Evolutionary conservation across 2,329 filamentous ascomycete genomes (phyloP), one percentile per base, ranked within the genome.

Genomic region (Curvularia lunata): DNA sequence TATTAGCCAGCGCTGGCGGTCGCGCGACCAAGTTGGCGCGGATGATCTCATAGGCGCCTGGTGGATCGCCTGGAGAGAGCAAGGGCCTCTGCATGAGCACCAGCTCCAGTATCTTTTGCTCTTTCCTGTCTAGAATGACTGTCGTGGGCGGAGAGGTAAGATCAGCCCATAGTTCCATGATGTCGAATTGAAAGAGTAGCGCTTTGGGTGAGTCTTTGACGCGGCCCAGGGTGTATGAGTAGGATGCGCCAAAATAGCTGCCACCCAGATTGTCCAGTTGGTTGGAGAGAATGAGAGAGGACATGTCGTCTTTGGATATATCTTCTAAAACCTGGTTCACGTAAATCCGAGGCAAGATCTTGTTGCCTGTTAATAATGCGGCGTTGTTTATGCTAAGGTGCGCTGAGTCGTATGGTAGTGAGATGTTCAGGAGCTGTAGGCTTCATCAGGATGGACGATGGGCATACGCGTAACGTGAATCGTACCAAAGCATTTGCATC

Each of bases 51-150:
- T 63, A 75, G 0, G 53, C 55, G 0, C 57, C 50, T 1, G 58
- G 43, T 1, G 57, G 25, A 12, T 74, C 70, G 4, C 64, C 59
- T 0, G 72, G 61, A 0, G 66, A 68, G 2, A 67, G 41, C 3
- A 75, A 27, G 0, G 71, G 73, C 2, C 62, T 68, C 38, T 67
- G 57, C 4, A 76, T 38, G 0, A 76, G 48, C 2, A 74, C 32
- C 0, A 76, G 8, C 54, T 75, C 66, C 0, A 76, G 48, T n/a
- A 73, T 67, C 25, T 66, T 64, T 51, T 76, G 73, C 18, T 58
- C 40, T 38, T 54, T 18, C 16, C 56, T 38, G n/a, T 68, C 58
- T 16, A 74, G 41, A 1, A 60, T 48, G 34, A 66, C 48, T 28
- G 56, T 61, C 0, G 66, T 41, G n/a, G 64, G 48, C 0, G 58